Base-by-base conservation (phyloP, 495 filamentous ascomycete genomes). In the Bryoglossum gracile region DNA sequence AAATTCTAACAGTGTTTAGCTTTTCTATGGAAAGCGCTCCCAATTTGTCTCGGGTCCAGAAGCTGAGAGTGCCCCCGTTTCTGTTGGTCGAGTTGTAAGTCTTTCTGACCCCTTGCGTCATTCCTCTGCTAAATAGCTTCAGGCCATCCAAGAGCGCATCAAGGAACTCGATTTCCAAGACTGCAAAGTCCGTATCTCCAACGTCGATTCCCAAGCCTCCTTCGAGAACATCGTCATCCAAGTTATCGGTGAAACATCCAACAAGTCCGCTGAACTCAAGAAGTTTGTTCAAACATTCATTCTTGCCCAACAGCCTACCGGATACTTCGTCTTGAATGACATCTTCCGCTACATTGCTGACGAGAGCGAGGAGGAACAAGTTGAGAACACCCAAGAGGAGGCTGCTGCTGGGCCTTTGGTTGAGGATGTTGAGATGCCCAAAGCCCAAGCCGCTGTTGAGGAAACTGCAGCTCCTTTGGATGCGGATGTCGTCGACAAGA, bases 211-310 rank as follows among this genome's bases (percentile, higher is more conserved):
- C 19, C 92, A 98, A 67, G 84, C 82, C 39, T 97, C 91, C 10
- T 86, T 80, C 61, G 78, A 87, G 22, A 89, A 88, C 64, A 97
- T 98, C 58, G 79, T 98, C 53, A 89, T 97, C 59, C 87, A 95
- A 60, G 94, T 97, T 50, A 95, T 98, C 60, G 92, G 92, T 53
- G 90, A 97, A 68, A 94, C 94, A 62, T 94, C 89, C 54, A 96
- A 92, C 73, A 94, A 92, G 65, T 80, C 78, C 16, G 80, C 81
- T 49, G 86, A 89, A 17, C 87, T 89, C 51, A 89, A 86, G 72
- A 95, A 95, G 65, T 98, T 97, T 58, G 81, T 87, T 10, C 92
- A 98, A 74, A 96, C 92, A n/a, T 98, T 98, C 56, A 89, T 98
- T 42, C 82, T 98, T 45, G 94, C 92, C 8, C 81, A 91, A 65